phyloP scores from a whole-genome alignment of 140 eudicot species.

The Senecio squalidus region DNA sequence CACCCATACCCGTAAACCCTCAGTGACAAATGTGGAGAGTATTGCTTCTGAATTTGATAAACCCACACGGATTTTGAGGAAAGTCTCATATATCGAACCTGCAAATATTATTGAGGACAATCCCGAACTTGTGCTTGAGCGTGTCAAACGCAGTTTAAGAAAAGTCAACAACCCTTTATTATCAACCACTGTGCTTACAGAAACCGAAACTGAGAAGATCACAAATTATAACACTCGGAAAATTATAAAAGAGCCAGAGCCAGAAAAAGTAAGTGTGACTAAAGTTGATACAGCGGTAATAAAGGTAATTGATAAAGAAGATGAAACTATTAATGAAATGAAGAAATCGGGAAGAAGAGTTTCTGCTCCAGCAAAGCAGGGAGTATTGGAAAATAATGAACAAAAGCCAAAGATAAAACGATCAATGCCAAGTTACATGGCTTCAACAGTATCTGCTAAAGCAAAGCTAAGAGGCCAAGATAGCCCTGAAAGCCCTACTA shows the following conservation, averaged over 20 bases:
- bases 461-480: slow-evolving; percentile 49
- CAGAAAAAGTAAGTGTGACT: neutral
- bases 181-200: slow-evolving; percentile 7
- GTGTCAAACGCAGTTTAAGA: slow-evolving; percentile 40
- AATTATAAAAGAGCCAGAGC: neutral
- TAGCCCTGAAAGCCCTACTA: slow-evolving; percentile 20
- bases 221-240: neutral
- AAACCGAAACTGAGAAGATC: neutral
- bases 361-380: slow-evolving; percentile 37
- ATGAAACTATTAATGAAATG: slow-evolving; percentile 7
- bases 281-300: neutral
- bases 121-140: slow-evolving; percentile 45
- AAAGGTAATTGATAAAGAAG: neutral
- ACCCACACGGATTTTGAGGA: slow-evolving; percentile 25
- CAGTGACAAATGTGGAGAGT: slow-evolving; percentile 26
- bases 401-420: slow-evolving; percentile 19
- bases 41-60: slow-evolving; percentile 37
- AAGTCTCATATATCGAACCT: slow-evolving; percentile 12
- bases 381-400: slow-evolving; percentile 18
- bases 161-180: slow-evolving; percentile 31
- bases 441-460: slow-evolving; percentile 54
- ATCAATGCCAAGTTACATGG: slow-evolving; percentile 54
- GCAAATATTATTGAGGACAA: slow-evolving; percentile 29
- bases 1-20: slow-evolving; percentile 22
- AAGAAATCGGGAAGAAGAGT: slow-evolving; percentile 29